A percentile compares a stretch with the other conserved stretches of the same genome.
phyloP scores from a whole-genome alignment of 2,329 filamentous ascomycete species.

The Zasmidium cellare region DNA sequence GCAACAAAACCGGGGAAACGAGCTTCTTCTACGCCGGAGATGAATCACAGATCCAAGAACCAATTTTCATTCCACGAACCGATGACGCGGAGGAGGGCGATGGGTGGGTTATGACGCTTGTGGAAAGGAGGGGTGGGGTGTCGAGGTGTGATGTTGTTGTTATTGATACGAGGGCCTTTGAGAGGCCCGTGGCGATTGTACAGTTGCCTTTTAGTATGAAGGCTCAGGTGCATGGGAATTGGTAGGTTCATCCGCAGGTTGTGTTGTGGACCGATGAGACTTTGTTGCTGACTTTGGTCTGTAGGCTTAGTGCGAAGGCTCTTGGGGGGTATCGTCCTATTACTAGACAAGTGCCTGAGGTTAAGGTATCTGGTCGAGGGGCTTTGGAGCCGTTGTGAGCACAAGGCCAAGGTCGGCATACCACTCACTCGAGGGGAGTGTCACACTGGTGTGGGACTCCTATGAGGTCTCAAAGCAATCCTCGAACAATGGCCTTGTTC shows the following conservation, averaged over 20 bases:
- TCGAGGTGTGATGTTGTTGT: constrained; percentile 39
- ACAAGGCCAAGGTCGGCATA: no score
- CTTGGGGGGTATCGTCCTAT: constrained; percentile 16
- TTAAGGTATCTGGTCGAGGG: constrained; percentile 11
- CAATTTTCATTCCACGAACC: constrained; percentile 51
- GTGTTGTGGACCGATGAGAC: constrained; percentile 9
- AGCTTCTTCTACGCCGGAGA: constrained; percentile 39
- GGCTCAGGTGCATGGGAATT: constrained; percentile 21
- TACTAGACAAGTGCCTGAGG: constrained; percentile 5
- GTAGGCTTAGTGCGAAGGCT: constrained; percentile 12
- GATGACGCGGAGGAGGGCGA: constrained; percentile 49
- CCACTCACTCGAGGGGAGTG: no score
- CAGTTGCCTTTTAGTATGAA: constrained; percentile 39
- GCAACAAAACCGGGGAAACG: constrained; percentile 28
- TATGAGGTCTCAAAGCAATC: no score
- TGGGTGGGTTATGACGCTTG: constrained; percentile 51
- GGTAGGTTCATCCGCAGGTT: no score
- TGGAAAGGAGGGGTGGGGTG: constrained; percentile 29
- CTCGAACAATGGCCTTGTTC: no score
- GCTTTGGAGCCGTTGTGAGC: constrained; percentile 18
- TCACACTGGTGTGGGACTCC: no score
- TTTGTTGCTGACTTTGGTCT: background rate
- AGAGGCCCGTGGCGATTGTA: constrained; percentile 41
- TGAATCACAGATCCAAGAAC: constrained; percentile 53
- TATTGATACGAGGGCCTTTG: constrained; percentile 43